Base-by-base conservation (phyloP, 441 rosid genomes). In the Adansonia rubrostipa region DNA sequence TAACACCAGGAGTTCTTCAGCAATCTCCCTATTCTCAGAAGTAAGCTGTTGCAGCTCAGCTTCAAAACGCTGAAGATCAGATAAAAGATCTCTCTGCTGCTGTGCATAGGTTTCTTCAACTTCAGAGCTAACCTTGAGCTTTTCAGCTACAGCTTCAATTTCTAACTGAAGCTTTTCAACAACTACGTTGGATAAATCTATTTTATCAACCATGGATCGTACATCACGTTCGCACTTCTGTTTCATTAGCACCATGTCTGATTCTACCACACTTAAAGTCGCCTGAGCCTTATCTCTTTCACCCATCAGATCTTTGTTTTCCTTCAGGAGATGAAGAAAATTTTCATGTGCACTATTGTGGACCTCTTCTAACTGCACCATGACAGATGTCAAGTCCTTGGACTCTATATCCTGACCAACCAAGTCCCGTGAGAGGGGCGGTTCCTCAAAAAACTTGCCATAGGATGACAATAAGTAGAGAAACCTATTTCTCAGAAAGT, bases 111-210 rank as follows among this genome's bases (percentile, higher is more conserved):
- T 86, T 78, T 87, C 92, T 82, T 91, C 97, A 65, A 86, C 82
- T 84, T 89, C 93, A 56, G 88, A 81, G 84, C 88, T 80, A 71
- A 66, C 82, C 82, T 87, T 82, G 79, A 90, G 83, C 85, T 80
- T 91, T 74, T 83, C 86, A 71, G 89, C 84, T 79, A 93, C 72
- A 81, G 86, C 82, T 79, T 93, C 98, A 58, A 87, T 77, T 80
- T 88, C 85, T 81, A 79, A 83, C 85, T 93, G 95, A 85, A 93
- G 92, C 83, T 88, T 93, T 84, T 88, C 85, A 65, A 86, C 77
- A 77, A 82, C 73, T 44, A 82, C 77, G 86, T 81, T 85, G 78
- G 92, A 92, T 62, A 73, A 82, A 76, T 86, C 87, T 40, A 92
- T 80, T 80, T 88, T 91, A 76, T 83, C 83, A 14, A 81, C 84